A percentile compares a stretch with the other conserved stretches of the same genome.
Conservation (phyloP, 805 yeast genomes). For the Ogataea paradorogensis region DNA sequence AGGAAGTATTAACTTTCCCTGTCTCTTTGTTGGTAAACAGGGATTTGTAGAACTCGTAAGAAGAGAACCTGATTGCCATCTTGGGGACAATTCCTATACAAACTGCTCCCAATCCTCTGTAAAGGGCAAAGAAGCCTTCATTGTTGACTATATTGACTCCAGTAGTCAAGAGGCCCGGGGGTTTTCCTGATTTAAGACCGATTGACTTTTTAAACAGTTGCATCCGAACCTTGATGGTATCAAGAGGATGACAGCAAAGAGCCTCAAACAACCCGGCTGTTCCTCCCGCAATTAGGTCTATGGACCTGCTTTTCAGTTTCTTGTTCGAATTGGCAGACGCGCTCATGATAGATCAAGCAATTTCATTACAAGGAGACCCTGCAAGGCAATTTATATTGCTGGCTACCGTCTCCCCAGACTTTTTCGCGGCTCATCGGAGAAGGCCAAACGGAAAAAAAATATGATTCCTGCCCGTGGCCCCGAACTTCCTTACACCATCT, state of each 20-base stretch:
- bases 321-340: slow-evolving; percentile 24
- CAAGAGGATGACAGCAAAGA: slow-evolving; percentile 96
- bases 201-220: slow-evolving; percentile 75
- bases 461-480: not conserved
- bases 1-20: slow-evolving; percentile 65
- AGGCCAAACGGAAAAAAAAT: slow-evolving; percentile 16
- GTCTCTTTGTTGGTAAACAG: slow-evolving; percentile 57
- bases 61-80: slow-evolving; percentile 95
- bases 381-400: slow-evolving; percentile 7
- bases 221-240: slow-evolving; percentile 96
- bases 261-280: slow-evolving; percentile 97
- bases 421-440: slow-evolving; percentile 21
- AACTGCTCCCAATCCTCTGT: slow-evolving; percentile 96
- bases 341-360: slow-evolving; percentile 12
- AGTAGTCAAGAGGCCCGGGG: slow-evolving; percentile 83
- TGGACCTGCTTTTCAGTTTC: slow-evolving; percentile 42
- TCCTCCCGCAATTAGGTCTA: slow-evolving; percentile 88
- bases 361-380: not conserved
- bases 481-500: slow-evolving; percentile 1
- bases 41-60: slow-evolving; percentile 85
- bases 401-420: slow-evolving; percentile 13
- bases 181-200: slow-evolving; percentile 46
- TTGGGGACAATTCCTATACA: slow-evolving; percentile 96
- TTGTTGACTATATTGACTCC: slow-evolving; percentile 74
- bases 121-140: slow-evolving; percentile 82